Conservation (phyloP, 352 stramenopile genomes). For the Pythium chondricola region DNA sequence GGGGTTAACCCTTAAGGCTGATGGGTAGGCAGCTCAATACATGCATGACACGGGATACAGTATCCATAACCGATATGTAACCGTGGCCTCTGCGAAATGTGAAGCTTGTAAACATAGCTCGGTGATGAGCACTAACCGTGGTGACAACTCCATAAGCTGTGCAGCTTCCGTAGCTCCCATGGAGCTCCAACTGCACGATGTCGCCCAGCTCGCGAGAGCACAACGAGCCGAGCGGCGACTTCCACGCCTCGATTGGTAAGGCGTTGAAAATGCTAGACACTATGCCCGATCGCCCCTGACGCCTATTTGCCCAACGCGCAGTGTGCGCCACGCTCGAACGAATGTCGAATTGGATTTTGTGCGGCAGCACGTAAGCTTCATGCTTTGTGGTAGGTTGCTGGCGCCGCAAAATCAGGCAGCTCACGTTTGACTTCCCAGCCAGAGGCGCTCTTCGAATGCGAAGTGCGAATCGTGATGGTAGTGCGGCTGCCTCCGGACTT, state of each 20-base stretch:
- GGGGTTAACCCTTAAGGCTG: neutral
- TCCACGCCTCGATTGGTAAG: neutral
- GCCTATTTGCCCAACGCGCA: slow-evolving; percentile 7
- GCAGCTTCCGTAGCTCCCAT: neutral
- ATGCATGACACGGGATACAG: no score
- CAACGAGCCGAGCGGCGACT: neutral
- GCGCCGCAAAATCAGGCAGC: slow-evolving; percentile 11
- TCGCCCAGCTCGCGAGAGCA: neutral
- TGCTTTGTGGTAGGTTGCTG: neutral
- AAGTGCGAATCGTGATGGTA: slow-evolving; percentile 33
- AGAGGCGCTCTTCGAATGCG: slow-evolving; percentile 24
- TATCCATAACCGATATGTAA: no score
- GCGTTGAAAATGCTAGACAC: no score
- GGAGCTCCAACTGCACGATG: neutral
- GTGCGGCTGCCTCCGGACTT: slow-evolving; percentile 36
- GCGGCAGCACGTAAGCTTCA: slow-evolving; percentile 7
- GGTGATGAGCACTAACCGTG: no score
- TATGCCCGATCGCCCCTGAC: slow-evolving; percentile 6
- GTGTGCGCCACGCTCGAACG: slow-evolving; percentile 14
- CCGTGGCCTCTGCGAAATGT: no score
- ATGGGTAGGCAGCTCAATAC: neutral
- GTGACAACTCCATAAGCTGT: neutral
- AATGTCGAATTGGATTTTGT: slow-evolving; percentile 15
- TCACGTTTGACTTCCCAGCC: slow-evolving; percentile 12
- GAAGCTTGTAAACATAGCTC: no score